phyloP scores from a whole-genome alignment of 179 eudicot genomes.

The Sideroxylon spinosum region DNA sequence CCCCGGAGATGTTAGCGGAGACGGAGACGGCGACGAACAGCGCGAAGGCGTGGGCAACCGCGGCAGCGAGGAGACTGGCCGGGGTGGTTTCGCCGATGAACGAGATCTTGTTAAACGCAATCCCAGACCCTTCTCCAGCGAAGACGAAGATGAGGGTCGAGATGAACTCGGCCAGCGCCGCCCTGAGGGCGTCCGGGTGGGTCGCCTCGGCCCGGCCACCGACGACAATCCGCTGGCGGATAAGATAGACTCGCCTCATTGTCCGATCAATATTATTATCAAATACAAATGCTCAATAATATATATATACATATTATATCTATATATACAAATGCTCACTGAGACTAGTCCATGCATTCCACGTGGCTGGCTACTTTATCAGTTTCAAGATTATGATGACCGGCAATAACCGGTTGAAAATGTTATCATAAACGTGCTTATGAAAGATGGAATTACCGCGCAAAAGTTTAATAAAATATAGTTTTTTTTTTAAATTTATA shows the following conservation, averaged over 20 bases:
- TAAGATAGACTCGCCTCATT: background rate
- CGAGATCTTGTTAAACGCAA: constrained; percentile 13
- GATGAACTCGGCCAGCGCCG: constrained; percentile 19
- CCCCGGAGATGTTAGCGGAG: constrained; percentile 23
- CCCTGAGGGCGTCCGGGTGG: constrained; percentile 2
- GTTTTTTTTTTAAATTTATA: too few relatives aligned
- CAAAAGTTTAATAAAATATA: too few relatives aligned
- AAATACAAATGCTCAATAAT: background rate
- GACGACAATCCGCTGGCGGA: background rate
- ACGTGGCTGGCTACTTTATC: too few relatives aligned
- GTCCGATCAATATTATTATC: background rate
- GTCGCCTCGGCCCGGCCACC: constrained; percentile 1
- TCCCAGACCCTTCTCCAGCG: constrained; percentile 14
- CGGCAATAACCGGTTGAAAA: too few relatives aligned
- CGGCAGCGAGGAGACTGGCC: constrained; percentile 15
- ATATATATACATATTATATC: background rate
- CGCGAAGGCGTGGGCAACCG: constrained; percentile 22
- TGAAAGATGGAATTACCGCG: too few relatives aligned
- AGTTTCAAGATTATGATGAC: too few relatives aligned
- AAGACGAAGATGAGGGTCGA: constrained; percentile 19
- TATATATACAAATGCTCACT: background rate
- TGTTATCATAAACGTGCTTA: too few relatives aligned
- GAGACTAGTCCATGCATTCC: too few relatives aligned
- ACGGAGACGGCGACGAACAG: constrained; percentile 23
- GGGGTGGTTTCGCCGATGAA: constrained; percentile 1